Evolutionary conservation across 2,329 filamentous ascomycete genomes (phyloP).

Genomic region (Trichoderma pleuroti): DNA sequence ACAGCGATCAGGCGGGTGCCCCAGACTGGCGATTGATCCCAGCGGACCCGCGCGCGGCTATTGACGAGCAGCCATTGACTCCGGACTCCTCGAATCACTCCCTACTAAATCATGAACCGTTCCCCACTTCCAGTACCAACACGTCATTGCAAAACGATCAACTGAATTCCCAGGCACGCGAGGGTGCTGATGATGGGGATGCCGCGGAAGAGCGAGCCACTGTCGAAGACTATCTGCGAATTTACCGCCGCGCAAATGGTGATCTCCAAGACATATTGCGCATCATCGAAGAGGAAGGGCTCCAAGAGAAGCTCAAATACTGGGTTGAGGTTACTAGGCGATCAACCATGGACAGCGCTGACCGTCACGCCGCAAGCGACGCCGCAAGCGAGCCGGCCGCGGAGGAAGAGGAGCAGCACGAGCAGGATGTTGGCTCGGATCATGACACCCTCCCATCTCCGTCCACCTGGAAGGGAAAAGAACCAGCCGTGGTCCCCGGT

Average conservation of each 20-base stretch:
- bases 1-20: constrained; percentile 22
- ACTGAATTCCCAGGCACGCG: neutral
- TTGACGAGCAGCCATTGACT: neutral
- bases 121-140: neutral
- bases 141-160: neutral
- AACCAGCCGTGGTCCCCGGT: constrained; percentile 21
- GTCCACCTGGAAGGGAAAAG: constrained; percentile 28
- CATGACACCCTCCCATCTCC: neutral
- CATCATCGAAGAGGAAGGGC: constrained; percentile 59
- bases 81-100: neutral
- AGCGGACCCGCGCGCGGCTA: neutral
- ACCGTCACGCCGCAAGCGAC: neutral
- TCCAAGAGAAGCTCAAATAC: constrained; percentile 56
- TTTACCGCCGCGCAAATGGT: constrained; percentile 58
- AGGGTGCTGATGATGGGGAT: neutral
- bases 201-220: constrained; percentile 22
- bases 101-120: neutral
- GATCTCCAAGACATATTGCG: constrained; percentile 56
- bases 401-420: neutral
- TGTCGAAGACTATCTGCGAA: constrained; percentile 43
- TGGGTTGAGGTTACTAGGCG: constrained; percentile 53
- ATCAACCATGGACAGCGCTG: constrained; percentile 28
- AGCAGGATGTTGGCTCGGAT: neutral
- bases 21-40: constrained; percentile 7
- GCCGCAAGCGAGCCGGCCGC: neutral